phyloP scores from a whole-genome alignment of 495 filamentous ascomycete species.

The Chaetomium cochliodes region DNA sequence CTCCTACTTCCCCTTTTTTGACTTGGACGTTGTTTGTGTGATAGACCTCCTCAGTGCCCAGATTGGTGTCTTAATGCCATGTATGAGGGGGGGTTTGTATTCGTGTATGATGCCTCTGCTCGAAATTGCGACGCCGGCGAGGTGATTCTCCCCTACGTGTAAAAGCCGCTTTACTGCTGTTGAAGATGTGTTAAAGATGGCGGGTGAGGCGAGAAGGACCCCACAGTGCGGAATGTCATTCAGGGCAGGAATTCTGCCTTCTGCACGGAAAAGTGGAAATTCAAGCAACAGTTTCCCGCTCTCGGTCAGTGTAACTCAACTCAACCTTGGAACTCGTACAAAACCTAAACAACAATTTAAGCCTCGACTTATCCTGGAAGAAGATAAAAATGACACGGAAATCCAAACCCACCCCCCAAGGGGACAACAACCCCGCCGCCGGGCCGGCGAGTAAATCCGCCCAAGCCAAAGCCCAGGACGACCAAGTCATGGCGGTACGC shows the following conservation, averaged over 20 bases:
- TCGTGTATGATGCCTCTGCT: no score
- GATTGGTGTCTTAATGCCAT: no score
- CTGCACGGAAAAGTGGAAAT: slow-evolving; percentile 1
- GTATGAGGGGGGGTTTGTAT: no score
- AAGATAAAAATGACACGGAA: slow-evolving; percentile 4
- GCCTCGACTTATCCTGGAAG: not conserved
- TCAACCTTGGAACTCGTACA: not conserved
- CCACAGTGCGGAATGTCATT: slow-evolving; percentile 1
- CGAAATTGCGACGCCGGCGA: no score
- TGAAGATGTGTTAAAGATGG: no score
- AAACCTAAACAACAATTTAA: not conserved
- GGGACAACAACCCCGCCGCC: not conserved
- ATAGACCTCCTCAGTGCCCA: not conserved
- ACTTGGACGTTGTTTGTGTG: not conserved
- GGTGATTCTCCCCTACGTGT: no score
- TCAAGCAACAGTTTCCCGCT: not conserved
- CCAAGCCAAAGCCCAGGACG: slow-evolving; percentile 49
- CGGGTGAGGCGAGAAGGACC: not conserved
- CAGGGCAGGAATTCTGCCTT: not conserved
- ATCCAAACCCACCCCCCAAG: not conserved
- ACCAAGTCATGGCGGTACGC: slow-evolving; percentile 68
- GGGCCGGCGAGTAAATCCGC: slow-evolving; percentile 2
- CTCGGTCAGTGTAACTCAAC: not conserved
- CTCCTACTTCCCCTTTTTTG: not conserved
- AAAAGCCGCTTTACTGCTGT: no score